Conservation (phyloP, 305 asterid genomes). For the Ajuga reptans region DNA sequence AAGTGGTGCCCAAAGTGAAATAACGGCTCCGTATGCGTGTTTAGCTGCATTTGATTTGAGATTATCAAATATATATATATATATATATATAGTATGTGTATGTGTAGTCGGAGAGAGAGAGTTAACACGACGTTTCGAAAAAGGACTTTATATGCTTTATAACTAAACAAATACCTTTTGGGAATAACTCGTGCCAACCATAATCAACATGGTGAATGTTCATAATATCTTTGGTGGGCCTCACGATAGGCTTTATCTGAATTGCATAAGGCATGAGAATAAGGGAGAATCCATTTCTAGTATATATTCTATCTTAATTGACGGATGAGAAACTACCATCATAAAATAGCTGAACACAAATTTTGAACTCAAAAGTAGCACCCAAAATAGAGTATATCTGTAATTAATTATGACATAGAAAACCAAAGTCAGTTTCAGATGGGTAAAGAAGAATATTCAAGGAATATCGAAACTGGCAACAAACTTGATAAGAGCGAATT, state of each 20-base stretch:
- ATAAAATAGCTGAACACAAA: conserved; percentile 71
- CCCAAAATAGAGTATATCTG: conserved; percentile 96
- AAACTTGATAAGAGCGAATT: conserved; percentile 83
- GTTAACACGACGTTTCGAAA: background rate
- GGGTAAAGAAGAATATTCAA: conserved; percentile 14
- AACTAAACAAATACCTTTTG: conserved; percentile 50
- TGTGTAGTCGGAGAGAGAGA: no score
- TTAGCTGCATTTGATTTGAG: conserved; percentile 49
- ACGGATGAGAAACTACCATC: conserved; percentile 56
- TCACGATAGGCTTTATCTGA: conserved; percentile 86
- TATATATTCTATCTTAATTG: conserved; percentile 3
- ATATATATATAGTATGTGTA: background rate
- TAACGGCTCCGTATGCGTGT: conserved; percentile 62
- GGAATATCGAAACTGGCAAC: conserved; percentile 26
- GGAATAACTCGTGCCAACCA: conserved; percentile 96
- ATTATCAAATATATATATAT: conserved; percentile 22
- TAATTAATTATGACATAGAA: conserved; percentile 19
- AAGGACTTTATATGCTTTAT: conserved; percentile 6
- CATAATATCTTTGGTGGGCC: conserved; percentile 81
- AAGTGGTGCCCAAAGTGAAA: conserved; percentile 80
- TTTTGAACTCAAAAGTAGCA: conserved; percentile 69
- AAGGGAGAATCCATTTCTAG: conserved; percentile 16
- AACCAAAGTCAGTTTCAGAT: conserved; percentile 22
- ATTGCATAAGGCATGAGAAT: conserved; percentile 24
- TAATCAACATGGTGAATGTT: conserved; percentile 58